Percentiles rank a stretch among this genome's conserved stretches.
Evolutionary conservation across 2,329 filamentous ascomycete species (phyloP).

Genomic region (Penicillium vulpinum): DNA sequence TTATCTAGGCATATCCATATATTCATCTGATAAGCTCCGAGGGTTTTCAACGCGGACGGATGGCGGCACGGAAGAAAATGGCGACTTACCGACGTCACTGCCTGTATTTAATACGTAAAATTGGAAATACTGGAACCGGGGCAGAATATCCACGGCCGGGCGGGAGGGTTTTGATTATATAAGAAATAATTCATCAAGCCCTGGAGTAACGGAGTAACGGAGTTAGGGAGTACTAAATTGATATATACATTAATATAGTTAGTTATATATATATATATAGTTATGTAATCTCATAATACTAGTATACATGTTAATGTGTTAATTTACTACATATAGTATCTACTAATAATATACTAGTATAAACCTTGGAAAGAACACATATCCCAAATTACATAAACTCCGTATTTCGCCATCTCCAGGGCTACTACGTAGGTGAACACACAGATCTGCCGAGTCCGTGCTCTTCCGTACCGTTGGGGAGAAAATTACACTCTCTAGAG

Average conservation of each 20-base stretch:
- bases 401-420: neutral
- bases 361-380: neutral
- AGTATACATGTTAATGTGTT: too few species aligned
- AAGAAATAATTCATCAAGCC: too few species aligned
- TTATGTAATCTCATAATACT: neutral
- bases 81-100: conserved; percentile 36
- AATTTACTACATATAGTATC: neutral
- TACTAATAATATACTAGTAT: neutral
- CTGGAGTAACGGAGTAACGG: too few species aligned
- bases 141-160: neutral
- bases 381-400: neutral
- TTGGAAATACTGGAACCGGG: neutral
- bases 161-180: neutral
- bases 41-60: conserved; percentile 16
- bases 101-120: conserved; percentile 12
- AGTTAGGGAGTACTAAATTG: too few species aligned
- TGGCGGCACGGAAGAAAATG: conserved; percentile 25
- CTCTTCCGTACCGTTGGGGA: conserved; percentile 21
- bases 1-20: too few species aligned
- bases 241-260: neutral
- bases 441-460: conserved; percentile 21
- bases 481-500: conserved; percentile 26
- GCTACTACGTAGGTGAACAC: neutral
- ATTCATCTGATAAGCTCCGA: conserved; percentile 7
- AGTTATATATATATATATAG: neutral